A percentile compares a stretch with the other conserved stretches of the same genome.
Evolutionary conservation across 2,329 filamentous ascomycete genomes (phyloP).

Genomic region (Venturia aucupariae): DNA sequence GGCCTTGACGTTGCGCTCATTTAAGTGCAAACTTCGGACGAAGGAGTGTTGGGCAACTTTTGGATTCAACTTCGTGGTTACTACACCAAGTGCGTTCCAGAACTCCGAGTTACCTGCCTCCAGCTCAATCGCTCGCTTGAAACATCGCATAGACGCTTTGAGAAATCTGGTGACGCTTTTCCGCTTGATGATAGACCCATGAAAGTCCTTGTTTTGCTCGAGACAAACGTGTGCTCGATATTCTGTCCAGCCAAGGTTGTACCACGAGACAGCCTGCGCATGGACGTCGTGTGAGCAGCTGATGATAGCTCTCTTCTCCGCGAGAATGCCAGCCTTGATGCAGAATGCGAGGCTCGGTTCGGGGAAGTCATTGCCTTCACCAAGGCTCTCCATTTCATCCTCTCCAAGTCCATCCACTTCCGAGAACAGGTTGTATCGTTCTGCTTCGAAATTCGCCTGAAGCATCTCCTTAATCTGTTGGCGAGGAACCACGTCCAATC

Average conservation of each 20-base stretch:
- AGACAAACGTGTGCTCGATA: conserved; percentile 67
- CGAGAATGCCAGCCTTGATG: conserved; percentile 66
- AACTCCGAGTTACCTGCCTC: conserved; percentile 93
- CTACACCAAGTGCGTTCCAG: conserved; percentile 92
- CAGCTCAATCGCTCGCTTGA: conserved; percentile 91
- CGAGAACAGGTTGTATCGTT: conserved; percentile 52
- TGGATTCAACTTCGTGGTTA: conserved; percentile 76
- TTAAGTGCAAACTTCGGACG: conserved; percentile 82
- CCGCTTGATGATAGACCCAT: conserved; percentile 12
- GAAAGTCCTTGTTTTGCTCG: conserved; percentile 25
- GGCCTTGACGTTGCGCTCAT: conserved; percentile 70
- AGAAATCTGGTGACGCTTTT: conserved; percentile 48
- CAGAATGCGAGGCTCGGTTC: conserved; percentile 33
- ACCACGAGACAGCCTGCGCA: conserved; percentile 91
- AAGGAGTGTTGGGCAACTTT: conserved; percentile 89
- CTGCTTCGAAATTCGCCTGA: conserved; percentile 40
- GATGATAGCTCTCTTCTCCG: conserved; percentile 77
- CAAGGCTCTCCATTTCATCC: conserved; percentile 23
- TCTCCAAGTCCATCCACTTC: conserved; percentile 59
- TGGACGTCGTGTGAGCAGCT: conserved; percentile 65
- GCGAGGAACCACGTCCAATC: conserved; percentile 53
- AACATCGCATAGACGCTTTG: conserved; percentile 75
- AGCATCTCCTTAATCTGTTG: conserved; percentile 52
- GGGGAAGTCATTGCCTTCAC: not conserved
- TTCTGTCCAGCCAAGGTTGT: conserved; percentile 93